phyloP scores from a whole-genome alignment of 495 filamentous ascomycete genomes.

The Podospora tetraspora region DNA sequence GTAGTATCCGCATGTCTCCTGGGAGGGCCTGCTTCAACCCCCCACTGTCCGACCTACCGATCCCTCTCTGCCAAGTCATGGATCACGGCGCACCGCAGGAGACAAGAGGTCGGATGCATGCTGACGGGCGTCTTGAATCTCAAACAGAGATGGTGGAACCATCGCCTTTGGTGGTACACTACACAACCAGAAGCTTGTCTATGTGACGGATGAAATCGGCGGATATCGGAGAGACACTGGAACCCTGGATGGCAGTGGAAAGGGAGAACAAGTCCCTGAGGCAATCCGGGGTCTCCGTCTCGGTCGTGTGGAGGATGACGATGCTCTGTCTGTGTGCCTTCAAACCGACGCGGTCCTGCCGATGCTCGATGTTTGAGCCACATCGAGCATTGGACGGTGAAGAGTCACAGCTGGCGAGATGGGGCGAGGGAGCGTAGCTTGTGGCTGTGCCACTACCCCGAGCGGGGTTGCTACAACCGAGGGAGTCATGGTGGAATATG shows the following conservation, averaged over 20 bases:
- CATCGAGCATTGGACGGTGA: neutral
- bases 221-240: neutral
- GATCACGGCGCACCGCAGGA: neutral
- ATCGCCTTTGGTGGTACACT: neutral
- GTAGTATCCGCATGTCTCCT: no score
- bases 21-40: no score
- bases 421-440: neutral
- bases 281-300: neutral
- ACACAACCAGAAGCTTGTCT: neutral
- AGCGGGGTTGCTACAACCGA: neutral
- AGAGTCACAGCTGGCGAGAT: neutral
- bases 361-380: no score
- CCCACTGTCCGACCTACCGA: neutral
- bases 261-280: neutral
- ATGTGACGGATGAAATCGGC: neutral
- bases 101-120: neutral
- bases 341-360: no score
- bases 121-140: neutral
- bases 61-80: neutral
- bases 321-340: no score
- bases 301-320: neutral
- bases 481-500: no score
- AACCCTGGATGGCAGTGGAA: neutral
- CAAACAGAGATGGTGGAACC: neutral
- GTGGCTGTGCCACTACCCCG: neutral